Evolutionary conservation across 441 rosid species (phyloP).

Genomic region (Bocquillonia castaneifolia): DNA sequence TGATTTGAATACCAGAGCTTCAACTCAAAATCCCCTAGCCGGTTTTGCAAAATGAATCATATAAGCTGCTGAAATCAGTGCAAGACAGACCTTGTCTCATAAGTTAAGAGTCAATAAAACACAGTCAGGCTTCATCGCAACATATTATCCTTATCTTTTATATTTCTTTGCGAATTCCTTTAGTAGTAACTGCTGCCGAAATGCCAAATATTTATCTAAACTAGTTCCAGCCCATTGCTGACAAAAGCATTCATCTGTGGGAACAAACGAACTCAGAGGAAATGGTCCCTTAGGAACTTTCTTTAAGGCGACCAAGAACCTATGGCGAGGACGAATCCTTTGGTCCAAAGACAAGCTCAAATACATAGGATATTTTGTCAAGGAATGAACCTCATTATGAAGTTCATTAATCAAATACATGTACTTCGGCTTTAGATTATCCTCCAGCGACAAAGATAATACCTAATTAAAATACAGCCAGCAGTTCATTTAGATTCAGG

Average conservation of each 20-base stretch:
- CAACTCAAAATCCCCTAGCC: slow-evolving; percentile 11
- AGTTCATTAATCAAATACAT: slow-evolving; percentile 83
- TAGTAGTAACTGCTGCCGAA: slow-evolving; percentile 67
- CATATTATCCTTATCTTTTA: slow-evolving; percentile 36
- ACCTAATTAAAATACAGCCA: slow-evolving; percentile 45
- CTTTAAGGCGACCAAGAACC: slow-evolving; percentile 75
- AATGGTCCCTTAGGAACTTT: slow-evolving; percentile 93
- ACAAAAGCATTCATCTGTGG: slow-evolving; percentile 83
- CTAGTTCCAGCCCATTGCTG: slow-evolving; percentile 89
- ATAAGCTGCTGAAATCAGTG: slow-evolving; percentile 10
- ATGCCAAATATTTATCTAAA: slow-evolving; percentile 72
- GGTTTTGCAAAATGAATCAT: slow-evolving; percentile 6
- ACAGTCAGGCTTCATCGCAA: slow-evolving; percentile 7
- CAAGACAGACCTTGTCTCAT: slow-evolving; percentile 7
- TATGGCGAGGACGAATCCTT: slow-evolving; percentile 96
- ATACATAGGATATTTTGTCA: slow-evolving; percentile 83
- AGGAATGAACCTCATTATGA: slow-evolving; percentile 61
- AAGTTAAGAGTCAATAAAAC: neutral
- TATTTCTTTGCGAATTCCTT: slow-evolving; percentile 69
- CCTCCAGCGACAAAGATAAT: slow-evolving; percentile 84
- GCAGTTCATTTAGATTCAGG: slow-evolving; percentile 7
- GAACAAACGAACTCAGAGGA: slow-evolving; percentile 80
- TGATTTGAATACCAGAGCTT: slow-evolving; percentile 10
- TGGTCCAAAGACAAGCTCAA: slow-evolving; percentile 87
- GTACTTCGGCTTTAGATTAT: slow-evolving; percentile 88